These are phyloP conservation scores for Podaxis rugospora DNA, from an alignment of 768 basidiomycete species.

Conservation along the genomic window DNA sequence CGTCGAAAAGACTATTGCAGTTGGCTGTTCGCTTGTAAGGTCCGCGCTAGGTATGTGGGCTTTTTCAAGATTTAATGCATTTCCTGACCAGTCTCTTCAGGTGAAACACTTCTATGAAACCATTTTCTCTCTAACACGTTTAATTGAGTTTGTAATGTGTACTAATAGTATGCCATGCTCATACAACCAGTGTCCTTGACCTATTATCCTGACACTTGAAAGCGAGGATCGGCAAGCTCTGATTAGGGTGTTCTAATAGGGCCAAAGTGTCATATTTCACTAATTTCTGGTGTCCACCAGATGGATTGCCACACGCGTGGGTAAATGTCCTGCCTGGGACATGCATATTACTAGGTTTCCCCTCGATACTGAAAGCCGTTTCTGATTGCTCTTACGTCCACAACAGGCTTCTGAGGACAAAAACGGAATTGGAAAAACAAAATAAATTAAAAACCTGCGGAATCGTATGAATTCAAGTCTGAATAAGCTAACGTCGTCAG, in stretches of 20 bases:
- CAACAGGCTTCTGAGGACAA: too few species aligned
- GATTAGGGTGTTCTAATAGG: too few species aligned
- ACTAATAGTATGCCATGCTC: background rate
- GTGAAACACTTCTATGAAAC: slow-evolving; percentile 38
- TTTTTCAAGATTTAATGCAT: background rate
- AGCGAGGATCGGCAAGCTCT: too few species aligned
- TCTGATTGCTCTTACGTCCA: too few species aligned
- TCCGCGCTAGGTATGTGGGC: slow-evolving; percentile 67
- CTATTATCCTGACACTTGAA: background rate
- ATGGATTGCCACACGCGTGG: too few species aligned
- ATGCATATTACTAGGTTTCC: too few species aligned
- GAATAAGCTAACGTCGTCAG: background rate
- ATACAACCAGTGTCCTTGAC: background rate
- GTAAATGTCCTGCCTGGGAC: too few species aligned
- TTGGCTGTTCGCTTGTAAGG: slow-evolving; percentile 83
- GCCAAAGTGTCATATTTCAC: too few species aligned
- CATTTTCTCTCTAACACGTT: background rate
- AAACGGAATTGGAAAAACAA: too few species aligned
- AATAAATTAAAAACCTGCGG: too few species aligned
- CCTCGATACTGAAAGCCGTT: too few species aligned
- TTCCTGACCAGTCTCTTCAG: slow-evolving; percentile 21
- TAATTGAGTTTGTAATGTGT: background rate
- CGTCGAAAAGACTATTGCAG: slow-evolving; percentile 83
- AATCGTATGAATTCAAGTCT: background rate
- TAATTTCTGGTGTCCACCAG: too few species aligned